Evolutionary conservation across 1,284 basidiomycete species (phyloP).

Genomic region (Mycosarcoma maydis): DNA sequence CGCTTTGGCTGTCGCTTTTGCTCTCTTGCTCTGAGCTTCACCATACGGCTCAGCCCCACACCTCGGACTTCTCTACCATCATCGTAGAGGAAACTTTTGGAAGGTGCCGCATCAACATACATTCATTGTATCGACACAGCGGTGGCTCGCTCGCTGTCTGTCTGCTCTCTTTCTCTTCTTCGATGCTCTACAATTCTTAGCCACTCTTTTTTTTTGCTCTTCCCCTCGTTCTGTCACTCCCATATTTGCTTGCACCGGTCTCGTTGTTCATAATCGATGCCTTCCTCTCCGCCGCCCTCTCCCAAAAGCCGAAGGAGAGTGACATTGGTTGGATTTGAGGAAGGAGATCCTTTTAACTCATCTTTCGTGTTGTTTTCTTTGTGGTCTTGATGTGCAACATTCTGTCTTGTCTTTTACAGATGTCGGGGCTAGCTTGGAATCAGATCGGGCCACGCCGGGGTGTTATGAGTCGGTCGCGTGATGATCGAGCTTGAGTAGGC

Average conservation of each 20-base stretch:
- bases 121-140: too few species aligned
- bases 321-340: constrained; percentile 1
- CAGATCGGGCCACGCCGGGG: too few species aligned
- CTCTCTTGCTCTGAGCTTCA: constrained; percentile 22
- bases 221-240: not conserved
- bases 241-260: not conserved
- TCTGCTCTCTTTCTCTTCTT: not conserved
- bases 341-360: too few species aligned
- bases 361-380: not conserved
- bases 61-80: not conserved
- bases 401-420: too few species aligned
- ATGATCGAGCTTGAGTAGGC: too few species aligned
- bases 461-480: too few species aligned
- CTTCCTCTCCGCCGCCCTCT: constrained; percentile 1
- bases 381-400: not conserved
- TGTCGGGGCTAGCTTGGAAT: too few species aligned
- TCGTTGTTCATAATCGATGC: not conserved
- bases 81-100: too few species aligned
- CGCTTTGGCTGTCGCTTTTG: constrained; percentile 32
- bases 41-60: not conserved
- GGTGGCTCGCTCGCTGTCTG: too few species aligned
- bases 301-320: not conserved
- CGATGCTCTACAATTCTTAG: not conserved
- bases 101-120: not conserved
- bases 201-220: constrained; percentile 1